Evolutionary conservation across 345 rosid species (phyloP).

Genomic region (Limnanthes douglasii): DNA sequence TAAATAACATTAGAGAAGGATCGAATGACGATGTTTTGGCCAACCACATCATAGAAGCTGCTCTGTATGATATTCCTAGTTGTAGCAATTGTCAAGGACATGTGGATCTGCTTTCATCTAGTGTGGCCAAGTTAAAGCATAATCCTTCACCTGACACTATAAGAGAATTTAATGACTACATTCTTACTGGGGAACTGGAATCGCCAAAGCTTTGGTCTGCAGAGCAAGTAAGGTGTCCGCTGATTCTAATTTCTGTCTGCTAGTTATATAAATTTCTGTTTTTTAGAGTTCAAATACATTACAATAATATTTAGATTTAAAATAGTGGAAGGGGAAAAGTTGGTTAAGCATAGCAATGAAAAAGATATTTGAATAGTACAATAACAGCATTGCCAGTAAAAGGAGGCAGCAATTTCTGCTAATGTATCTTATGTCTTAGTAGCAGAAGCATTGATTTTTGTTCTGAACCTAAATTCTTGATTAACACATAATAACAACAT

Average conservation of each 20-base stretch:
- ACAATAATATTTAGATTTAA: too few relatives aligned
- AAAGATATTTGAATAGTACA: too few relatives aligned
- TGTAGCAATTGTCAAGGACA: slow-evolving; percentile 36
- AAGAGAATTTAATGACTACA: slow-evolving; percentile 59
- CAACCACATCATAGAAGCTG: slow-evolving; percentile 61
- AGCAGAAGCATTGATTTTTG: slow-evolving; percentile 1
- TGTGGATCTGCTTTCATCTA: slow-evolving; percentile 36
- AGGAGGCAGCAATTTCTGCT: too few relatives aligned
- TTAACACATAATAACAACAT: too few relatives aligned
- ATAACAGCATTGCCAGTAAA: too few relatives aligned
- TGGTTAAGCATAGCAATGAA: too few relatives aligned
- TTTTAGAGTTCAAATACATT: too few relatives aligned
- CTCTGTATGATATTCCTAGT: slow-evolving; percentile 51
- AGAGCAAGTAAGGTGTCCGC: slow-evolving; percentile 52
- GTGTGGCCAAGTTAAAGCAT: slow-evolving; percentile 41
- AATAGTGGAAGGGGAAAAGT: not conserved
- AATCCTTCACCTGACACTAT: slow-evolving; percentile 20
- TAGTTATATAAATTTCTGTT: slow-evolving; percentile 6
- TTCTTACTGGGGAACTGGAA: slow-evolving; percentile 60
- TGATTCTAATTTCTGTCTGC: slow-evolving; percentile 5
- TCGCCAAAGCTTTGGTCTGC: slow-evolving; percentile 93
- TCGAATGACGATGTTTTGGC: slow-evolving; percentile 32
- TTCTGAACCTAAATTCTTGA: too few relatives aligned
- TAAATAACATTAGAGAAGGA: slow-evolving; percentile 40
- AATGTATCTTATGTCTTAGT: not conserved